Percentiles rank a stretch among this genome's conserved stretches.
phyloP scores from a whole-genome alignment of 345 rosid species.

The Brassica nigra region DNA sequence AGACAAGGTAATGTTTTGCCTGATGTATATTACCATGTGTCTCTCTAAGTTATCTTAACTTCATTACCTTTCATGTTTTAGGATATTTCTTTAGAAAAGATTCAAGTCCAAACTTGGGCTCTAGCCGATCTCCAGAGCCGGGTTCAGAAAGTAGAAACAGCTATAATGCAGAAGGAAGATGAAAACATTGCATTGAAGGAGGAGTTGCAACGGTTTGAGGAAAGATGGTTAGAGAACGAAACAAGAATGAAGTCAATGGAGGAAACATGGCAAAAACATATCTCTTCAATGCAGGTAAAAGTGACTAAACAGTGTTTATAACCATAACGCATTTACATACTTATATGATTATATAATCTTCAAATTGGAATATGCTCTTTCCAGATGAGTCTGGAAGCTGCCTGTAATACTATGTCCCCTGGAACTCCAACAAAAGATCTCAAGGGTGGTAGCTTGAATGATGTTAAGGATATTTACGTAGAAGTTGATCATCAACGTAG shows the following conservation, averaged over 20 bases:
- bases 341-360: slow-evolving; percentile 6
- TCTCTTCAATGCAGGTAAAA: slow-evolving; percentile 72
- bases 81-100: slow-evolving; percentile 58
- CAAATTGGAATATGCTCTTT: neutral
- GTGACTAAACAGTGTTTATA: neutral
- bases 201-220: slow-evolving; percentile 64
- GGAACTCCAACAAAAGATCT: slow-evolving; percentile 67
- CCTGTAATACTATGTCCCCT: slow-evolving; percentile 60
- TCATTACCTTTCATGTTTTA: slow-evolving; percentile 33
- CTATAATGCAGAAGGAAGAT: slow-evolving; percentile 67
- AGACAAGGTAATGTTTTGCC: slow-evolving; percentile 56
- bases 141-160: slow-evolving; percentile 66
- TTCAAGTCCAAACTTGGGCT: slow-evolving; percentile 50
- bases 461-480: slow-evolving; percentile 47
- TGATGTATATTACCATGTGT: neutral
- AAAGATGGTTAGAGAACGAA: slow-evolving; percentile 75
- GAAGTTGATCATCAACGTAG: slow-evolving; percentile 69
- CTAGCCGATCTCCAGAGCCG: slow-evolving; percentile 71
- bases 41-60: neutral
- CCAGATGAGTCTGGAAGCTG: slow-evolving; percentile 78
- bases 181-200: slow-evolving; percentile 74
- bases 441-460: slow-evolving; percentile 54
- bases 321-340: neutral
- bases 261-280: slow-evolving; percentile 88
- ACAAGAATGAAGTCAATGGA: slow-evolving; percentile 86